phyloP scores from a whole-genome alignment of 1,284 basidiomycete species.

The Psilocybe mexicana region DNA sequence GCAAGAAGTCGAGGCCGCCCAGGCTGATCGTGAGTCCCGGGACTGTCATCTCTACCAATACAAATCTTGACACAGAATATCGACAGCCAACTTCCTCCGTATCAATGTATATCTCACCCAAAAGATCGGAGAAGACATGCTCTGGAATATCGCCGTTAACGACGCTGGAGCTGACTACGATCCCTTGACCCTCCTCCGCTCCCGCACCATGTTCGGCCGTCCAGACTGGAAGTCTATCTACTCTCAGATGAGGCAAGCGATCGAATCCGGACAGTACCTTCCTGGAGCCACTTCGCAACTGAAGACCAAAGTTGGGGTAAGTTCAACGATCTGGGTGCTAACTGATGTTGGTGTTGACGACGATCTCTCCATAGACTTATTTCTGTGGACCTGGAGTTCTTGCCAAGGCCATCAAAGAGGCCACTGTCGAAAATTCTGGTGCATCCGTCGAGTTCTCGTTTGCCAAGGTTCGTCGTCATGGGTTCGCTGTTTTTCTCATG shows the following conservation, averaged over 20 bases:
- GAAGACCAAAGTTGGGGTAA: constrained; percentile 79
- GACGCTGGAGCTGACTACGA: constrained; percentile 82
- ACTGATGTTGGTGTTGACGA: constrained; percentile 6
- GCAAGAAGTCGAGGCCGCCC: constrained; percentile 82
- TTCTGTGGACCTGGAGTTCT: constrained; percentile 80
- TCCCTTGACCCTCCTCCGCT: constrained; percentile 80
- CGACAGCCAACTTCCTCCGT: constrained; percentile 79
- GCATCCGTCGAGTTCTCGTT: constrained; percentile 72
- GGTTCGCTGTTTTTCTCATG: constrained; percentile 4
- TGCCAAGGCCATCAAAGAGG: constrained; percentile 74
- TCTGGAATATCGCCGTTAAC: constrained; percentile 90
- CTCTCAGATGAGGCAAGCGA: constrained; percentile 64
- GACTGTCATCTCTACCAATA: background rate
- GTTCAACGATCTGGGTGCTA: constrained; percentile 27
- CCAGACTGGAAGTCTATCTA: constrained; percentile 86
- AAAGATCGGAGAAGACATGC: constrained; percentile 81
- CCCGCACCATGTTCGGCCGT: constrained; percentile 85
- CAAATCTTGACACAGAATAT: background rate
- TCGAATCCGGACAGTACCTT: constrained; percentile 78
- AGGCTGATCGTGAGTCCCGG: constrained; percentile 69
- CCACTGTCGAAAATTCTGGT: constrained; percentile 55
- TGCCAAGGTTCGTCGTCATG: constrained; percentile 56
- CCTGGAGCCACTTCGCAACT: constrained; percentile 75
- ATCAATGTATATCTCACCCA: constrained; percentile 91
- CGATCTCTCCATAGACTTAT: constrained; percentile 58